Percentiles rank a stretch among this genome's conserved stretches.
phyloP scores from a whole-genome alignment of 116 monocot genomes.

The Papilionanthe hybrid region DNA sequence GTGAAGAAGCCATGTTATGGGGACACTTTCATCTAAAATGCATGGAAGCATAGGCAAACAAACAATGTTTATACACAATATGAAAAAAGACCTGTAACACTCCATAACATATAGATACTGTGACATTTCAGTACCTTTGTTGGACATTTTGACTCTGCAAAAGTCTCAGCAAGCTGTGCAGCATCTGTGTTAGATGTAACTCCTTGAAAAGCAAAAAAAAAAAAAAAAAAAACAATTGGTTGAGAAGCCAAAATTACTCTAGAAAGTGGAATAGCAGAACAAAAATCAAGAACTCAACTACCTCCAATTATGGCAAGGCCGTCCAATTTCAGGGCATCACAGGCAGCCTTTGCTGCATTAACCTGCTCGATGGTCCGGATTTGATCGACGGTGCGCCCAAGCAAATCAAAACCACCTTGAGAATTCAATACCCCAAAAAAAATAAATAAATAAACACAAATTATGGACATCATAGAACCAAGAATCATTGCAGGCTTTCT shows the following conservation, averaged over 20 bases:
- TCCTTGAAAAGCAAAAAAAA: slow-evolving; percentile 25
- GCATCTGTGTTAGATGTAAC: slow-evolving; percentile 87
- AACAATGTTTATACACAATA: background rate
- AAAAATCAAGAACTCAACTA: background rate
- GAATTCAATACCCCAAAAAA: slow-evolving; percentile 7
- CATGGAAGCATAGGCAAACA: background rate
- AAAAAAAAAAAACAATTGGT: background rate
- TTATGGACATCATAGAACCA: background rate
- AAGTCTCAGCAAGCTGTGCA: slow-evolving; percentile 77
- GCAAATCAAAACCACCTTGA: slow-evolving; percentile 80
- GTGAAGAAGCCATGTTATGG: background rate
- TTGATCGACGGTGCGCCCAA: slow-evolving; percentile 81
- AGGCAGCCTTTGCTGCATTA: slow-evolving; percentile 63
- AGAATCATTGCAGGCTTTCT: background rate
- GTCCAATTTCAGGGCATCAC: slow-evolving; percentile 68
- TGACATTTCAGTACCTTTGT: slow-evolving; percentile 46
- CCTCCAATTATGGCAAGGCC: slow-evolving; percentile 87
- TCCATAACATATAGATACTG: background rate
- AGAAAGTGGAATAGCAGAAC: background rate
- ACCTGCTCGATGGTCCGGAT: slow-evolving; percentile 83
- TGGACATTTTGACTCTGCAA: slow-evolving; percentile 68
- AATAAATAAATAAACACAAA: background rate
- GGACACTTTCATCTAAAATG: background rate
- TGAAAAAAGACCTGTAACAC: background rate
- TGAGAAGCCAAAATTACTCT: background rate